Conservation (phyloP, 2,329 filamentous ascomycete genomes). For the Bipolaris sorokiniana region DNA sequence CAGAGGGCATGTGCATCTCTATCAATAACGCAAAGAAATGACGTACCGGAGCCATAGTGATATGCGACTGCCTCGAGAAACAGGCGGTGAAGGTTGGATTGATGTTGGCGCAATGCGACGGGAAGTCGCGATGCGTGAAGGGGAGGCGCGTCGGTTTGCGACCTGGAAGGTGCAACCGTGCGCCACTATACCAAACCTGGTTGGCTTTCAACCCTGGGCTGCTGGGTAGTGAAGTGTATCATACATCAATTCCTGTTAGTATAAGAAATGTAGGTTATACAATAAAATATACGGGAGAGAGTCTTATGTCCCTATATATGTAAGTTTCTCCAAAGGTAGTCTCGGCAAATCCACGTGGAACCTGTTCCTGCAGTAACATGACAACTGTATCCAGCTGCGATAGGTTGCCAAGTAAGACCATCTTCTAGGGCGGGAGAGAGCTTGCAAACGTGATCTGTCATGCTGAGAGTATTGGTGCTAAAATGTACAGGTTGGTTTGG, state of each 20-base stretch:
- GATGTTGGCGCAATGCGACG: constrained; percentile 30
- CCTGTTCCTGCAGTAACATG: neutral
- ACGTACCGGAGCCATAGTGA: constrained; percentile 46
- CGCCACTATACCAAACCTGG: constrained; percentile 21
- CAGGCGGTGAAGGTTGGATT: constrained; percentile 28
- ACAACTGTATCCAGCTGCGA: neutral
- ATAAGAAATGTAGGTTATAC: neutral
- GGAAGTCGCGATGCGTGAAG: constrained; percentile 43
- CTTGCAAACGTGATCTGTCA: neutral
- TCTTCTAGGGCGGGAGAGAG: neutral
- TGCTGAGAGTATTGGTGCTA: neutral
- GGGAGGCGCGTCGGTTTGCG: constrained; percentile 39
- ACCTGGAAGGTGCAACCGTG: constrained; percentile 35
- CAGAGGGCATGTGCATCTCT: constrained; percentile 1
- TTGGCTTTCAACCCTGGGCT: neutral
- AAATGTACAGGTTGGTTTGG: neutral
- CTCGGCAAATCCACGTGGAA: neutral
- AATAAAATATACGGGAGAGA: accelerated
- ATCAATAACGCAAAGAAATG: constrained; percentile 2
- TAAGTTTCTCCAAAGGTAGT: no score
- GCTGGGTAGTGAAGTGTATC: neutral
- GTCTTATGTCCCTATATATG: neutral
- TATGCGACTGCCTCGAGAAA: constrained; percentile 24
- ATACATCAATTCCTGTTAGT: neutral
- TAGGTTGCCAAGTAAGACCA: neutral